These are phyloP conservation scores for Calonectria pauciramosa DNA, from an alignment of 2,329 filamentous ascomycete genomes.

Conservation along the genomic window DNA sequence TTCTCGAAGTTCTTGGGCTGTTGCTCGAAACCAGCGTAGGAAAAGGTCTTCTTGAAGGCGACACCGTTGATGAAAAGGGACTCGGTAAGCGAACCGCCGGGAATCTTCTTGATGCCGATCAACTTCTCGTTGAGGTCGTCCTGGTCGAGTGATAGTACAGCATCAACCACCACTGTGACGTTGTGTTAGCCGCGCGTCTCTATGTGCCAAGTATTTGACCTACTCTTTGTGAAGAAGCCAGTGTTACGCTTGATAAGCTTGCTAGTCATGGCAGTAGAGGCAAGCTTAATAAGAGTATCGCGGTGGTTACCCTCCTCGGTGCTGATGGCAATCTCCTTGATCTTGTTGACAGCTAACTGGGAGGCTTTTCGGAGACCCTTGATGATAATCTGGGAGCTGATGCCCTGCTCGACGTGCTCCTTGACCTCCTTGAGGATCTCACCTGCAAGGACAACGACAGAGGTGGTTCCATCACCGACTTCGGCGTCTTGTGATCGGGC, in stretches of 20 bases:
- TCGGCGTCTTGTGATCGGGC: conserved; percentile 99
- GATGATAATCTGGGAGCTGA: conserved; percentile 97
- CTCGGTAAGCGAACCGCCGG: conserved; percentile 94
- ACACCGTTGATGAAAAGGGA: conserved; percentile 98
- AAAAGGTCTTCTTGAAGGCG: conserved; percentile 99
- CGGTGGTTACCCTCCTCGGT: conserved; percentile 86
- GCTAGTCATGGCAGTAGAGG: conserved; percentile 98
- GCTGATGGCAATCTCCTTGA: conserved; percentile 95
- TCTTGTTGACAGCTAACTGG: conserved; percentile 95
- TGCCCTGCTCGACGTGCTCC: conserved; percentile 95
- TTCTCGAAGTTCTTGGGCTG: conserved; percentile 96
- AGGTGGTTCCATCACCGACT: conserved; percentile 97
- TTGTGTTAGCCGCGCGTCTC: conserved; percentile 43
- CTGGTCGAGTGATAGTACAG: conserved; percentile 94
- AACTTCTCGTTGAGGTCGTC: conserved; percentile 97
- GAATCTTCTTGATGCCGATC: conserved; percentile 98
- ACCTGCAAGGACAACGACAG: conserved; percentile 96
- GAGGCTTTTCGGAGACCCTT: conserved; percentile 93
- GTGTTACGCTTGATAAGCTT: conserved; percentile 99
- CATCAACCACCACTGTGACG: conserved; percentile 92
- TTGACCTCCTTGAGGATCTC: conserved; percentile 98
- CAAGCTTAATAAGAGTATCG: conserved; percentile 90
- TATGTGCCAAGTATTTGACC: conserved; percentile 41
- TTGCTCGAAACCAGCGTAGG: conserved; percentile 98
- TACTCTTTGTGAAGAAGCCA: conserved; percentile 97